Evolutionary conservation across 2,329 filamentous ascomycete genomes (phyloP).

Genomic region (Fusarium armeniacum): DNA sequence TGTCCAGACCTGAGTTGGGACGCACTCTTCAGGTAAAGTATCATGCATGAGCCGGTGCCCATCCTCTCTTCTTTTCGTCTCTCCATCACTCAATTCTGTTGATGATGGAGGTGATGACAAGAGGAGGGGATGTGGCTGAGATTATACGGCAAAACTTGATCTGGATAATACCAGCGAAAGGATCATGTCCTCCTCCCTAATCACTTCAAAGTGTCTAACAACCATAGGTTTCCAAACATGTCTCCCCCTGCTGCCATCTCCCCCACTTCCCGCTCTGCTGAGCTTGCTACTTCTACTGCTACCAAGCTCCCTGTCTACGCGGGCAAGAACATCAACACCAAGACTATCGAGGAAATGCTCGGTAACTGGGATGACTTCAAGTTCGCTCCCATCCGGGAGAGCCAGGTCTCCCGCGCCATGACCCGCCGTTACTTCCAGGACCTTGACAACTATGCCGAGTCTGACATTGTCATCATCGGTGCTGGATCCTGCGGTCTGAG

Average conservation of each 20-base stretch:
- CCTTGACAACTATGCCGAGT: conserved; percentile 89
- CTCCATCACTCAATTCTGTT: background rate
- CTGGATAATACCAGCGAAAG: conserved; percentile 99
- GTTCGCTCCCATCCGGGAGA: conserved; percentile 91
- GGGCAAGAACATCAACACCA: conserved; percentile 51
- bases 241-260: conserved; percentile 81
- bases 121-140: conserved; percentile 67
- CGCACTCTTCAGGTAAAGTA: conserved; percentile 60
- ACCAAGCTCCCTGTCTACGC: conserved; percentile 41
- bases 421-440: conserved; percentile 93
- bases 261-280: conserved; percentile 65
- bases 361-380: conserved; percentile 85
- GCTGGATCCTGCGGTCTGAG: conserved; percentile 90
- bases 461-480: conserved; percentile 93
- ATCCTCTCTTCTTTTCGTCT: conserved; percentile 30
- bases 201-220: conserved; percentile 51
- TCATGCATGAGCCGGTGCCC: conserved; percentile 76
- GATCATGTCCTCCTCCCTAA: conserved; percentile 84
- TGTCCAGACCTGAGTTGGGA: conserved; percentile 56
- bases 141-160: conserved; percentile 98
- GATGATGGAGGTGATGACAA: background rate
- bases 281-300: conserved; percentile 54
- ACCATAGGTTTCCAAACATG: conserved; percentile 55
- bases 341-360: conserved; percentile 63
- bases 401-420: conserved; percentile 93